phyloP scores from a whole-genome alignment of 2,329 filamentous ascomycete genomes.

The Thielaviopsis euricoi region DNA sequence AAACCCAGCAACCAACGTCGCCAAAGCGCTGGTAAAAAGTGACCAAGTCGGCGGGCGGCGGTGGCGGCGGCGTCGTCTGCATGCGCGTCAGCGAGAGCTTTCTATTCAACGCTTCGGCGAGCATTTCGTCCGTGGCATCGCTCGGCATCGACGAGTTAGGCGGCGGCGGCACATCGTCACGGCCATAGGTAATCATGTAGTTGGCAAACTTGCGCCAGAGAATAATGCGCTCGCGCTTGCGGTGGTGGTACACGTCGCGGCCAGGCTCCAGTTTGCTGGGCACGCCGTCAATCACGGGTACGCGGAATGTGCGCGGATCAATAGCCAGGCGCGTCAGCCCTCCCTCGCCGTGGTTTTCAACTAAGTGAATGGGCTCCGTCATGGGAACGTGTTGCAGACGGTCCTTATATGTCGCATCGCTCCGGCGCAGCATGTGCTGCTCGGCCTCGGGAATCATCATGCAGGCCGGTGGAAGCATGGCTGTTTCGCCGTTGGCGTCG shows the following conservation, averaged over 20 bases:
- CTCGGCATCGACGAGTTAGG: not conserved
- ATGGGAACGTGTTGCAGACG: conserved; percentile 48
- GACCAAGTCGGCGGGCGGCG: conserved; percentile 38
- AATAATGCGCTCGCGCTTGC: conserved; percentile 48
- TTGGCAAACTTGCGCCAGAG: conserved; percentile 61
- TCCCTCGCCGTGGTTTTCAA: conserved; percentile 50
- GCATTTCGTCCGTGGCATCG: conserved; percentile 7
- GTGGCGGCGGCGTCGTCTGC: conserved; percentile 15
- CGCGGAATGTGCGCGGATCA: conserved; percentile 43
- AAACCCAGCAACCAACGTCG: conserved; percentile 68
- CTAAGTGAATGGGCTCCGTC: conserved; percentile 49
- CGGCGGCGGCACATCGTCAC: conserved; percentile 41
- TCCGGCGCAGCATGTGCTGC: conserved; percentile 46
- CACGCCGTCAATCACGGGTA: conserved; percentile 39
- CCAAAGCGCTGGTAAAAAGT: conserved; percentile 71
- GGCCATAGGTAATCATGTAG: conserved; percentile 58
- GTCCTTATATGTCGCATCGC: conserved; percentile 38
- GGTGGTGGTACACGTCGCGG: conserved; percentile 46
- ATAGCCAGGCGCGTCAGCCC: conserved; percentile 50
- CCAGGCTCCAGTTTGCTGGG: conserved; percentile 45
- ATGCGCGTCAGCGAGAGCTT: conserved; percentile 6
- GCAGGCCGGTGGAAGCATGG: conserved; percentile 49
- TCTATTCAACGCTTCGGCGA: conserved; percentile 1
- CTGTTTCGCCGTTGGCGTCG: conserved; percentile 24
- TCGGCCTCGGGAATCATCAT: conserved; percentile 57